These are phyloP conservation scores for Phytophthora ohioensis DNA, from an alignment of 352 stramenopile genomes.

Conservation along the genomic window DNA sequence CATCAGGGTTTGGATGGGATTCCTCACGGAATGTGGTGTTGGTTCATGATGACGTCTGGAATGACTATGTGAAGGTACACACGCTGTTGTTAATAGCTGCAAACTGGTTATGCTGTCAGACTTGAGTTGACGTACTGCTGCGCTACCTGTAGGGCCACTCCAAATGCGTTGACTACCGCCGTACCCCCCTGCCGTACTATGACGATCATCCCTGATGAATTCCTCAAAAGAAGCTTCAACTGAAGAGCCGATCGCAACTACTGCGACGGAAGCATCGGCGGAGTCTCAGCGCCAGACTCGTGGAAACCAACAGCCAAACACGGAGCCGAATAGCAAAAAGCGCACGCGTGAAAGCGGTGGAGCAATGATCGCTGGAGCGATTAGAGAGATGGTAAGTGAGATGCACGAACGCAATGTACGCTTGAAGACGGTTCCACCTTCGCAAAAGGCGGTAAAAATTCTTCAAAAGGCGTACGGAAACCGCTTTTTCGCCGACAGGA, in stretches of 20 bases:
- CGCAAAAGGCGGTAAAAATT: constrained; percentile 1
- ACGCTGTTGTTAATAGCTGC: too few relatives aligned
- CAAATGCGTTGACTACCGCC: neutral
- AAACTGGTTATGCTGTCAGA: too few relatives aligned
- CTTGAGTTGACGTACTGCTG: neutral
- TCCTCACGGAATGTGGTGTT: neutral
- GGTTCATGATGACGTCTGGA: constrained; percentile 11
- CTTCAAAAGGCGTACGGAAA: constrained; percentile 3
- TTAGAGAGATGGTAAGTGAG: neutral
- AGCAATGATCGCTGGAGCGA: neutral
- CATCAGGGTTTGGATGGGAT: constrained; percentile 14
- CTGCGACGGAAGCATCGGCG: too few relatives aligned
- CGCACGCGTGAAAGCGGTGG: neutral
- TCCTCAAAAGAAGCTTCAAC: too few relatives aligned
- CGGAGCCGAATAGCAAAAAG: neutral
- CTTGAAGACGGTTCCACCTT: neutral
- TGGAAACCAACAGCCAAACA: too few relatives aligned
- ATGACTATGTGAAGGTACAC: constrained; percentile 1
- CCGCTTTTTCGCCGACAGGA: neutral
- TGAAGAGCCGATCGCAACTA: too few relatives aligned
- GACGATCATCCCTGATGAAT: neutral
- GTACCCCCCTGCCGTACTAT: neutral
- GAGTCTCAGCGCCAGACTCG: too few relatives aligned
- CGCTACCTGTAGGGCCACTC: neutral
- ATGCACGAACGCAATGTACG: neutral